Conservation (phyloP, 2,329 filamentous ascomycete genomes). For the Geosmithia putterillii region DNA sequence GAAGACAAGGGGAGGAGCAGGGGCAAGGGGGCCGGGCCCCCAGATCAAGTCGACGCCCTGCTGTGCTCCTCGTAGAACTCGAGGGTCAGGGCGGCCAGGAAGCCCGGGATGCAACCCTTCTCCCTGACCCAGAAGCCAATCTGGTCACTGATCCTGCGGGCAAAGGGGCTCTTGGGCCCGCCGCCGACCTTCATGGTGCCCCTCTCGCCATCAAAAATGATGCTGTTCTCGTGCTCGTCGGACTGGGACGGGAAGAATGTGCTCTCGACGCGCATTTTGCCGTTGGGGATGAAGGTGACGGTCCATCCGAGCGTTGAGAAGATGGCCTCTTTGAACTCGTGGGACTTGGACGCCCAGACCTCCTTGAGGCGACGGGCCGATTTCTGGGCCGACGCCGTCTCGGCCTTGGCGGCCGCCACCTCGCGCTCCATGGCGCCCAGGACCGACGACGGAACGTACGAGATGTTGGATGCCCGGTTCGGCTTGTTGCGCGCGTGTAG, state of each 20-base stretch:
- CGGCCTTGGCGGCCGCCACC: slow-evolving; percentile 56
- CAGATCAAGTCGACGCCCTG: neutral
- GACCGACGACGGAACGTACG: slow-evolving; percentile 63
- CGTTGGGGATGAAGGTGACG: slow-evolving; percentile 92
- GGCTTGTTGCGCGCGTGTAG: slow-evolving; percentile 33
- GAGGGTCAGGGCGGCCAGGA: slow-evolving; percentile 78
- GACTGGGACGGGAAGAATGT: slow-evolving; percentile 63
- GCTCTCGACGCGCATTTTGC: slow-evolving; percentile 82
- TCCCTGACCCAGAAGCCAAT: slow-evolving; percentile 96
- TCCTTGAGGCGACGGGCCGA: slow-evolving; percentile 77
- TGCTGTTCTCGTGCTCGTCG: slow-evolving; percentile 60
- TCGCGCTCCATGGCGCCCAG: slow-evolving; percentile 66
- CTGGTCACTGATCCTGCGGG: slow-evolving; percentile 68
- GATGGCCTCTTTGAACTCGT: slow-evolving; percentile 92
- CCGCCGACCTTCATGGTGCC: slow-evolving; percentile 98
- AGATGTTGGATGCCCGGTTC: slow-evolving; percentile 27
- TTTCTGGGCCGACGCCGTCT: slow-evolving; percentile 67
- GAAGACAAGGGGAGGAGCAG: too few species aligned
- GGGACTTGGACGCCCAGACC: slow-evolving; percentile 81
- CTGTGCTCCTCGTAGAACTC: slow-evolving; percentile 75
- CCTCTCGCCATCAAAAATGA: slow-evolving; percentile 82
- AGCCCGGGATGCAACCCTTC: slow-evolving; percentile 85
- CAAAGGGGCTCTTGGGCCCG: slow-evolving; percentile 77
- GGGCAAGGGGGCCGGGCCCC: too few species aligned
- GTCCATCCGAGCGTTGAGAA: slow-evolving; percentile 89